Evolutionary conservation across 2,329 filamentous ascomycete species (phyloP), one percentile per base, ranked within the genome.

Genomic region (Penicillium sp.): DNA sequence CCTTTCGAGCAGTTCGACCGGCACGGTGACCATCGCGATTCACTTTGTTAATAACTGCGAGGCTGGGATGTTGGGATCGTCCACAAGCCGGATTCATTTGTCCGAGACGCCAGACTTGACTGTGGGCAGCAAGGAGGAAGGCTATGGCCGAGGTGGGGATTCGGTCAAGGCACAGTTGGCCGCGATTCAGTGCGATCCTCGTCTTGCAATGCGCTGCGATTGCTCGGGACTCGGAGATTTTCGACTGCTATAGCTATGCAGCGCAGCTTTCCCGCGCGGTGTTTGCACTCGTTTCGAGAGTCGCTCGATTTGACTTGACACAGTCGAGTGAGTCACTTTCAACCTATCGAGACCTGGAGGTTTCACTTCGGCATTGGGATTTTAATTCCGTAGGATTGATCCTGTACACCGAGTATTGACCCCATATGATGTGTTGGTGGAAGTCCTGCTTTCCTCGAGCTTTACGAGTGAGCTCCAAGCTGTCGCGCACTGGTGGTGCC

Each of bases 391-490:
- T 19, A 1, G 10, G 22, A 22, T n/a, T 19, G n/a, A 9, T 35
- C 28, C 15, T 17, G 6, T 22, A 35, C 10, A 19, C 28, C 10
- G 28, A 13, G n/a, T 13, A 12, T 35, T 10, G 19, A 2, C 12
- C n/a, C 22, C 26, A 38, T 7, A 54, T 54, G 57, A 10, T 7
- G 15, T 24, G 28, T 19, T 26, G 22, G 17, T 30, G 17, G 26
- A 12, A 9, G 50, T 42, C 40, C 24, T 19, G 58, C 19, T 42
- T 24, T 26, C 33, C 40, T 28, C 6, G 24, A 58, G 51, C 47
- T 55, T 54, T 58, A 47, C 12, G 60, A 45, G 60, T 53, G 37
- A 56, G 28, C 49, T 56, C 45, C 45, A 24, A 50, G 56, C 56
- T n/a, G 57, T 42, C 56, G 56, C 47, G 56, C 53, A 51, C 37